phyloP scores from a whole-genome alignment of 805 yeast genomes.

The Metschnikowia borealis region DNA sequence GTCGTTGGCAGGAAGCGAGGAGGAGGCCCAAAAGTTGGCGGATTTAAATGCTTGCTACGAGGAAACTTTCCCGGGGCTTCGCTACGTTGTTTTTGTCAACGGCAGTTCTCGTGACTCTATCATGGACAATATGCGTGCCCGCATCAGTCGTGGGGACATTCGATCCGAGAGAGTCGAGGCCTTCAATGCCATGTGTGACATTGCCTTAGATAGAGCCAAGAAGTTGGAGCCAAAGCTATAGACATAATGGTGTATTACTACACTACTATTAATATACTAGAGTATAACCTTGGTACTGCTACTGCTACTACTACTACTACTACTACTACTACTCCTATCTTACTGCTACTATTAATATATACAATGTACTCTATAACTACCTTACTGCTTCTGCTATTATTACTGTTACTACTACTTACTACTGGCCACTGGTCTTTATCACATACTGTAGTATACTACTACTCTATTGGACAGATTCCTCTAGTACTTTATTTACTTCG shows the following conservation, averaged over 20 bases:
- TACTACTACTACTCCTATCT: too few species aligned
- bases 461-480: too few species aligned
- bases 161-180: conserved; percentile 60
- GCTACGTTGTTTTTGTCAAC: conserved; percentile 86
- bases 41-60: conserved; percentile 63
- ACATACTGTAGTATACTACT: too few species aligned
- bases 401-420: too few species aligned
- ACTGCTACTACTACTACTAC: too few species aligned
- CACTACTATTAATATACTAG: too few species aligned
- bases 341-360: too few species aligned
- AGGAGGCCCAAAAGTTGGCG: conserved; percentile 48
- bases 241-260: background rate
- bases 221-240: conserved; percentile 43
- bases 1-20: conserved; percentile 47
- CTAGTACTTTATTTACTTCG: too few species aligned
- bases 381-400: too few species aligned
- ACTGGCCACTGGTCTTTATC: too few species aligned
- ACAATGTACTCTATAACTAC: too few species aligned
- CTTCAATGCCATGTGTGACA: conserved; percentile 86
- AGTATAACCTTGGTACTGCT: too few species aligned
- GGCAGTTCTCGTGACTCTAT: conserved; percentile 68
- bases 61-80: conserved; percentile 55
- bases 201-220: conserved; percentile 72
- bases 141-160: conserved; percentile 54
- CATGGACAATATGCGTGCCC: conserved; percentile 42